phyloP scores from a whole-genome alignment of 2,329 filamentous ascomycete genomes.

The Chrysoporthe puriensis region DNA sequence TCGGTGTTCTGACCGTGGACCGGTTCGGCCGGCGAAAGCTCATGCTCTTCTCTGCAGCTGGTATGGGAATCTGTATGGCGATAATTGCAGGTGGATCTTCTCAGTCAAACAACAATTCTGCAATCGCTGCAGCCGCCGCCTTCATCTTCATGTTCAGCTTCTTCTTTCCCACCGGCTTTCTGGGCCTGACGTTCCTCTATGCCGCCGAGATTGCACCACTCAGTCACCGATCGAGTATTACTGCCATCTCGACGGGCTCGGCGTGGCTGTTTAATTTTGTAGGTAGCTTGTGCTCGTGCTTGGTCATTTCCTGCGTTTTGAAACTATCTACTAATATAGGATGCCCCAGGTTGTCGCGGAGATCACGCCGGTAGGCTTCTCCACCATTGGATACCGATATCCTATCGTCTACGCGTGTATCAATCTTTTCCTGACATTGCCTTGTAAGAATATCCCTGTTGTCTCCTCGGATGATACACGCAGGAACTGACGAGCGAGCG shows the following conservation, averaged over 20 bases:
- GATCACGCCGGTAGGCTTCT: constrained; percentile 50
- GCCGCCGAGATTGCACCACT: constrained; percentile 61
- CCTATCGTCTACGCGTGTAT: constrained; percentile 54
- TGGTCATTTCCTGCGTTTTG: not conserved
- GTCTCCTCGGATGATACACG: not conserved
- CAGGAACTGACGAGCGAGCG: not conserved
- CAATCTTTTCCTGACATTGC: constrained; percentile 46
- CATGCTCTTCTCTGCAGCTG: constrained; percentile 20
- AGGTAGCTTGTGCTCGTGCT: constrained; percentile 26
- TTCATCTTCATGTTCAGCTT: constrained; percentile 64
- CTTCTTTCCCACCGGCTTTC: constrained; percentile 62
- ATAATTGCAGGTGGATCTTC: constrained; percentile 34
- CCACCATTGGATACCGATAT: constrained; percentile 55
- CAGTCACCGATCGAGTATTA: constrained; percentile 55
- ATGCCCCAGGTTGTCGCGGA: constrained; percentile 46
- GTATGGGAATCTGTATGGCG: constrained; percentile 19
- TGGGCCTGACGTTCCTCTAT: constrained; percentile 63
- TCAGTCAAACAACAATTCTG: constrained; percentile 30
- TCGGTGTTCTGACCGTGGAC: constrained; percentile 21
- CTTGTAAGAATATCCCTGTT: constrained; percentile 16
- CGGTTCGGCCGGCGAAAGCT: constrained; percentile 24
- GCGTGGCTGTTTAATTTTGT: constrained; percentile 50
- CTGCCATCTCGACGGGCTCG: constrained; percentile 58
- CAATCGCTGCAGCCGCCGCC: constrained; percentile 17
- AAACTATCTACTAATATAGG: not conserved